These are phyloP conservation scores for Vitis amurensis DNA, from an alignment of 164 flowering plant genomes.

Conservation along the genomic window DNA sequence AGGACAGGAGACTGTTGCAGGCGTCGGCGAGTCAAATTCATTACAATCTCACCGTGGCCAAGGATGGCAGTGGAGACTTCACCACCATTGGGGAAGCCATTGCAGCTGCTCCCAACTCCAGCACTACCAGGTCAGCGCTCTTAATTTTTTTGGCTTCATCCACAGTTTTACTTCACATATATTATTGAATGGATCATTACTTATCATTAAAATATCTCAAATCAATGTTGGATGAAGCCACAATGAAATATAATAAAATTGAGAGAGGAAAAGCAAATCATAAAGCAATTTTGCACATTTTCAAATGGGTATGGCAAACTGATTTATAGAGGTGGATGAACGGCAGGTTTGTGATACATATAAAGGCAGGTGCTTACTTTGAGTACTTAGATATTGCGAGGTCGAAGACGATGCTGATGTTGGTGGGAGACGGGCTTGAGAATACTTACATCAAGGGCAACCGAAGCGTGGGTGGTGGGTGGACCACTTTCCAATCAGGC, in stretches of 20 bases:
- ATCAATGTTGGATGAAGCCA: too few relatives aligned
- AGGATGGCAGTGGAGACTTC: constrained; percentile 87
- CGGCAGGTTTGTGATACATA: constrained; percentile 65
- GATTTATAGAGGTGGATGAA: too few relatives aligned
- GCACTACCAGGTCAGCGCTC: constrained; percentile 32
- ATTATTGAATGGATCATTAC: too few relatives aligned
- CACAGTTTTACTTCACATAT: too few relatives aligned
- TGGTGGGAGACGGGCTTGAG: constrained; percentile 90
- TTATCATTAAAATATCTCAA: too few relatives aligned
- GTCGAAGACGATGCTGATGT: constrained; percentile 67
- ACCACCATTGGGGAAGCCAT: constrained; percentile 75
- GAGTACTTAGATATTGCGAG: constrained; percentile 76
- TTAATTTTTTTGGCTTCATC: too few relatives aligned
- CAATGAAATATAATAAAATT: too few relatives aligned
- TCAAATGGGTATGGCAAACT: too few relatives aligned
- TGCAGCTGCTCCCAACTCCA: constrained; percentile 66
- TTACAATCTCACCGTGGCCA: constrained; percentile 65
- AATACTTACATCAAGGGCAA: constrained; percentile 78
- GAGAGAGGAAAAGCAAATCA: too few relatives aligned
- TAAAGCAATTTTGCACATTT: too few relatives aligned
- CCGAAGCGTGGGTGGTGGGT: constrained; percentile 73
- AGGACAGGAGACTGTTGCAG: constrained; percentile 55
- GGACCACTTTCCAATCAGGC: constrained; percentile 90
- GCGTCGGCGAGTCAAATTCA: constrained; percentile 27
- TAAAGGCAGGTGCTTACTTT: constrained; percentile 75